Base-by-base conservation (phyloP, 1,284 basidiomycete species). In the Cryptococcus sp. region DNA sequence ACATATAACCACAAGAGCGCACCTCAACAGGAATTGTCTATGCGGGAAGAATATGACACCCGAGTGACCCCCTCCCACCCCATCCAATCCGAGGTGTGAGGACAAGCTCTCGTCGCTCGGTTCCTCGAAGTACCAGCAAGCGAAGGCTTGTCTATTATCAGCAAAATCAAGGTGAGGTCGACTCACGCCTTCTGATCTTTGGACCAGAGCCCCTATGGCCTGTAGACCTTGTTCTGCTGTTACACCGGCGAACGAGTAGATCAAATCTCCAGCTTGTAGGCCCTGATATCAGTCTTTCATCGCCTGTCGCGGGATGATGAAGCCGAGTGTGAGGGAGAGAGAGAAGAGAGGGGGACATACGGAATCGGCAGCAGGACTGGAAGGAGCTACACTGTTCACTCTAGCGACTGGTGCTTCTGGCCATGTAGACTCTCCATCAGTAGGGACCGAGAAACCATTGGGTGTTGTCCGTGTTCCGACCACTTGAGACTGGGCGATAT, bases 31-130 rank as follows among this genome's bases (percentile, higher is more conserved):
- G 32, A 19, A 37, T 45, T 11, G 32, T 19, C 43, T 51, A 73
- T 24, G 59, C 53, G 16, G 85, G 85, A 3, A 87, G 78, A 48
- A 88, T 85, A 69, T 87, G 86, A 66, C 86, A 88, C n/a, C 90
- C 90, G 24, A 93, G 76, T 66, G 87, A 78, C 13, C 91, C 90
- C 52, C 88, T 78, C 1, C 90, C 90, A 53, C 83, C 83, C 85
- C 85, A 86, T 5, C 79, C 82, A n/a, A 73, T 77, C 49, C 79
- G 69, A 3, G 85, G 85, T 9, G 76, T 81, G 21, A 86, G 76
- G 10, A 64, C 75, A 31, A 86, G 59, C 2, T 70, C 67, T 7
- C 79, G 48, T 31, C 65, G 64, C 46, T 74, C 67, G 11, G 70
- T 63, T 13, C 62, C 65, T 19, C 81, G 76, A 31, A 75, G 60